These are phyloP conservation scores for Pichia gijzeniarum DNA, from an alignment of 805 yeast genomes.

Conservation along the genomic window DNA sequence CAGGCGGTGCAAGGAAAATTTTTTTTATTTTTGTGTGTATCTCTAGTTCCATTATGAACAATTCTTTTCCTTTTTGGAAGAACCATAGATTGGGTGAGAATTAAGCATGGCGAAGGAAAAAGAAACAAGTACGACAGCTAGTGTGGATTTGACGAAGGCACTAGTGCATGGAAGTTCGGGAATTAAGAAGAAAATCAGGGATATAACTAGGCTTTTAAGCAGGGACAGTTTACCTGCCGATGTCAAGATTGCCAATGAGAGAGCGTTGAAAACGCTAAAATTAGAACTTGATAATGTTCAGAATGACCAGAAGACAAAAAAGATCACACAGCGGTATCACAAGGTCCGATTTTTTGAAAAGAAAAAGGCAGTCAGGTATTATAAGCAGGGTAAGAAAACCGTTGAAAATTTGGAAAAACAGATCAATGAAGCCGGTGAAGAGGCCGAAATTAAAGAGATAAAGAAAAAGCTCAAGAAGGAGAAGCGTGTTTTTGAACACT, in stretches of 20 bases:
- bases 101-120: constrained; percentile 9
- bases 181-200: constrained; percentile 81
- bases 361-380: constrained; percentile 72
- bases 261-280: constrained; percentile 40
- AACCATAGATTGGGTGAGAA: neutral
- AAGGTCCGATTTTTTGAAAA: constrained; percentile 90
- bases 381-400: constrained; percentile 45
- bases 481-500: constrained; percentile 45
- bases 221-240: constrained; percentile 53
- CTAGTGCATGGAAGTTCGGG: constrained; percentile 37
- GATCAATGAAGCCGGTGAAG: constrained; percentile 5
- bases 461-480: constrained; percentile 31
- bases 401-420: constrained; percentile 31
- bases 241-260: constrained; percentile 42
- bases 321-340: constrained; percentile 66
- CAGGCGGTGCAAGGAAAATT: constrained; percentile 6
- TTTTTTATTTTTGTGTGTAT: neutral
- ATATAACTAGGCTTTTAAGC: constrained; percentile 61
- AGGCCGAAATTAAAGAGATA: constrained; percentile 21
- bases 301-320: constrained; percentile 34
- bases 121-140: constrained; percentile 6
- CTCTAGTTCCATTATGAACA: no score
- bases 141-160: constrained; percentile 27
- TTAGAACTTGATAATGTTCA: constrained; percentile 40
- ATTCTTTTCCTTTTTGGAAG: neutral